These are phyloP conservation scores for Alternaria gansuensis DNA, from an alignment of 2,329 filamentous ascomycete species.

Conservation along the genomic window DNA sequence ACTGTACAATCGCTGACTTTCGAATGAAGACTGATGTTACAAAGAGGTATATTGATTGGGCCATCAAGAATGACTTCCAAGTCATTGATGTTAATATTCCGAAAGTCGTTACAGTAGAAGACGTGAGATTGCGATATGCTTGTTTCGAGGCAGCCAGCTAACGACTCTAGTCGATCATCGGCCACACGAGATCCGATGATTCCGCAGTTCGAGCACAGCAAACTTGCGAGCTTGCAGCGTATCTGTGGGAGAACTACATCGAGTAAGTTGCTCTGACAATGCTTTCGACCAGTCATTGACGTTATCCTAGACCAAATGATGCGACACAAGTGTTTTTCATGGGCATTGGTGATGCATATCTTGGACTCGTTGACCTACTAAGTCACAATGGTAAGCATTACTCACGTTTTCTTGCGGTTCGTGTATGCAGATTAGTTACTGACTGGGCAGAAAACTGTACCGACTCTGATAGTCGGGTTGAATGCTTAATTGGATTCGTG, in stretches of 20 bases:
- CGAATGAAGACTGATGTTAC: conserved; percentile 77
- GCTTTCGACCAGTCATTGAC: conserved; percentile 9
- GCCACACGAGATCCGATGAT: conserved; percentile 60
- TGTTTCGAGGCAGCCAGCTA: conserved; percentile 2
- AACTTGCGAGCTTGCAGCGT: conserved; percentile 77
- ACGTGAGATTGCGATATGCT: conserved; percentile 56
- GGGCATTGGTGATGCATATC: conserved; percentile 88
- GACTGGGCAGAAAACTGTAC: conserved; percentile 64
- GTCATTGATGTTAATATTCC: conserved; percentile 94
- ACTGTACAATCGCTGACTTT: conserved; percentile 55
- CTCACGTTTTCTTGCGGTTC: not conserved
- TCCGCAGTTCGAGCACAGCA: conserved; percentile 53
- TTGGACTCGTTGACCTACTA: conserved; percentile 82
- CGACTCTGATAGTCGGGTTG: conserved; percentile 62
- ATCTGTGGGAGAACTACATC: conserved; percentile 97
- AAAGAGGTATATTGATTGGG: conserved; percentile 85
- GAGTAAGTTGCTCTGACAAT: conserved; percentile 61
- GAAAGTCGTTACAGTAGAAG: conserved; percentile 72
- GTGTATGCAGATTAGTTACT: not conserved
- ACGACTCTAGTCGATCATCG: conserved; percentile 29
- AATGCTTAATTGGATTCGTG: conserved; percentile 82
- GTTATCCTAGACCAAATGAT: conserved; percentile 60
- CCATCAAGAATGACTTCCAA: conserved; percentile 75
- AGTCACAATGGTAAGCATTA: conserved; percentile 71
- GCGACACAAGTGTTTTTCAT: conserved; percentile 81